Base-by-base conservation (phyloP, 2,329 filamentous ascomycete genomes). In the Raffaelea ambrosiae region DNA sequence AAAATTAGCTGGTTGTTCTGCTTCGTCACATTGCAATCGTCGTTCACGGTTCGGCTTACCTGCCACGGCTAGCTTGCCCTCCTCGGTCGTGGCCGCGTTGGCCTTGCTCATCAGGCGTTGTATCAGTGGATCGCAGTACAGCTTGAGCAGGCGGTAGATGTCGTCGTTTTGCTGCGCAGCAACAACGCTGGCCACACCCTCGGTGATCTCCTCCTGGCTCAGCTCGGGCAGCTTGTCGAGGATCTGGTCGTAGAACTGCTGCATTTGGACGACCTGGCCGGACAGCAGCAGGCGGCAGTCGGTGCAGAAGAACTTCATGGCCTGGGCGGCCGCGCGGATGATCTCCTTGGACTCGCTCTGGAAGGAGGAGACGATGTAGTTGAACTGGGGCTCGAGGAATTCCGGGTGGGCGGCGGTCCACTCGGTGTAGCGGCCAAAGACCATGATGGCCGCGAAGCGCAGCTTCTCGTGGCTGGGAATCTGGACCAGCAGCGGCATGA, bases 401-500 rank as follows among this genome's bases (percentile, higher is more conserved):
- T 96, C 88, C 0, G 91, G 88, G 60, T 98, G 93, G 43, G 88
- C 83, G 5, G 93, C 82, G 0, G 94, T 98, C 93, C 93, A 98
- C 65, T 97, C 91, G 0, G 94, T 98, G 62, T 98, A 98, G 53
- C 93, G 80, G 35, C 89, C 93, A 20, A 98, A 77, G 3, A 94
- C 90, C 89, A 98, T 96, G 59, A 97, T 95, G 5, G 91, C 91
- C 53, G 95, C 91, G 66, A 98, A 98, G 8, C 90, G 88, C n/a
- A 98, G 78, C 70, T 97, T 98, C 66, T 97, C 88, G 59, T 98
- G 93, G 59, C 87, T 84, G 0, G 93, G 93, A 51, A 98, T 95
- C 61, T 94, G 87, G 11, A 95, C 88, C 53, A 98, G 81, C 48
- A 98, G 74, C 18, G 90, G 90, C 69, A 98, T 95, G 16, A 98